Base-by-base conservation (phyloP, 371 early-diverging fungal genomes). In the Apophysomyces variabilis region DNA sequence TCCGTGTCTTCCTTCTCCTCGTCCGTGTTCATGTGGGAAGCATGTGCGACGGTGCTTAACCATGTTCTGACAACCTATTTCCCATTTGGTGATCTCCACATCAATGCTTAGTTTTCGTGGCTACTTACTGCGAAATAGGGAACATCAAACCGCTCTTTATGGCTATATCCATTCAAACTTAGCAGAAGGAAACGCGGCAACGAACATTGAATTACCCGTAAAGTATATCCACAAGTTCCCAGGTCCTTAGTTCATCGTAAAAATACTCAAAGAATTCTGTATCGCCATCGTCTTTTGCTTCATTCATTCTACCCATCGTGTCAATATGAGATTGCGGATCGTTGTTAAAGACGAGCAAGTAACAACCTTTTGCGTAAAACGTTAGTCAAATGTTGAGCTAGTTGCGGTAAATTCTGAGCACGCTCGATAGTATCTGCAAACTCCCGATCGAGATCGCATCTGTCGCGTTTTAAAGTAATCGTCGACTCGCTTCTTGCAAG, bases 1-100 rank as follows among this genome's bases (percentile, higher is more conserved):
- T 69, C 67, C 13, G 67, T 56, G n/a, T 67, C 64, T 11, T 59
- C 47, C 3, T 64, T 16, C 16, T 45, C 46, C 1, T 45, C 46
- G 12, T 45, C 46, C 16, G 46, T 3, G 13, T 12, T 45, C 6
- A 45, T 18, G 13, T 13, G 16, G 12, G 46, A 13, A n/a, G 46
- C 46, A 18, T 13, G n/a, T 18, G 13, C 46, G 6, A 45, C 5
- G 1, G 13, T 45, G 46, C 46, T 45, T 45, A 45, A 13, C 46
- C 46, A 45, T 1, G 46, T 45, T 18, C 16, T 45, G 46, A 45
- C 16, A 45, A 13, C 5, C 46, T 45, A 45, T 26, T 45, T 45
- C 13, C 46, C 46, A 45, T 45, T 45, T 45, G 13, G 13, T 45
- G n/a, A 13, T 45, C 46, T 45, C 16, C 13, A 13, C 8, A 45